Percentiles rank a stretch among this genome's conserved stretches.
Conservation (phyloP, 176 grass and related monocot species). For the Elymus sibiricus region DNA sequence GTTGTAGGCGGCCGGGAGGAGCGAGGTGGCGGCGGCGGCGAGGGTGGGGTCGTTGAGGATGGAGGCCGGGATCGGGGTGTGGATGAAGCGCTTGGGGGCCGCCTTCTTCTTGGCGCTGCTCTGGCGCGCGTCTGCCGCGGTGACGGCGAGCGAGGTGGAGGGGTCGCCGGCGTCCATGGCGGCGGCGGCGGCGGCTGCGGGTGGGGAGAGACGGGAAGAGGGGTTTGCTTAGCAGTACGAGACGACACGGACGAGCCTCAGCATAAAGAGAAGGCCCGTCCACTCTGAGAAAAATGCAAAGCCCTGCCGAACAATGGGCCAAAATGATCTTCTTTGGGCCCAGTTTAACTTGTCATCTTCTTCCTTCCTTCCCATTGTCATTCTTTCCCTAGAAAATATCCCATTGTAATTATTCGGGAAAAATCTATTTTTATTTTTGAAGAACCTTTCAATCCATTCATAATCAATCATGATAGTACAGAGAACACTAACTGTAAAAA, state of each 20-base stretch:
- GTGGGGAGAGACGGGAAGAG: conserved; percentile 17
- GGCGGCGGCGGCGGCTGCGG: not conserved
- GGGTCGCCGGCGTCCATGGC: conserved; percentile 54
- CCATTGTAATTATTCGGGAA: not conserved
- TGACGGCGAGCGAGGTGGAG: conserved; percentile 35
- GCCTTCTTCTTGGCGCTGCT: conserved; percentile 28
- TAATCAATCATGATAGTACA: too few species aligned
- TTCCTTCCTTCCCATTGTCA: not conserved
- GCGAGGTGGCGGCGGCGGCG: conserved; percentile 55
- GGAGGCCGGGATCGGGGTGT: conserved; percentile 68
- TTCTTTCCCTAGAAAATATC: not conserved
- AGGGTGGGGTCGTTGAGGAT: conserved; percentile 79
- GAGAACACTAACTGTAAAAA: too few species aligned
- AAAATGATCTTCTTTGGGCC: not conserved
- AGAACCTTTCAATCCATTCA: too few species aligned
- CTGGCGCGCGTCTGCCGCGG: not conserved
- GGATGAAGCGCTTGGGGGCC: conserved; percentile 72
- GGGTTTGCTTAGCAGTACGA: not conserved
- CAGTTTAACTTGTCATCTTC: not conserved
- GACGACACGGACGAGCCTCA: not conserved
- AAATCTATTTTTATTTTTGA: not conserved
- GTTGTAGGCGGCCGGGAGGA: conserved; percentile 71
- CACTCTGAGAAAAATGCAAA: not conserved
- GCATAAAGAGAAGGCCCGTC: not conserved
- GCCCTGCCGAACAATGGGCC: not conserved